Evolutionary conservation across 306 rosid species (phyloP).

Genomic region (Rosa multiflora): DNA sequence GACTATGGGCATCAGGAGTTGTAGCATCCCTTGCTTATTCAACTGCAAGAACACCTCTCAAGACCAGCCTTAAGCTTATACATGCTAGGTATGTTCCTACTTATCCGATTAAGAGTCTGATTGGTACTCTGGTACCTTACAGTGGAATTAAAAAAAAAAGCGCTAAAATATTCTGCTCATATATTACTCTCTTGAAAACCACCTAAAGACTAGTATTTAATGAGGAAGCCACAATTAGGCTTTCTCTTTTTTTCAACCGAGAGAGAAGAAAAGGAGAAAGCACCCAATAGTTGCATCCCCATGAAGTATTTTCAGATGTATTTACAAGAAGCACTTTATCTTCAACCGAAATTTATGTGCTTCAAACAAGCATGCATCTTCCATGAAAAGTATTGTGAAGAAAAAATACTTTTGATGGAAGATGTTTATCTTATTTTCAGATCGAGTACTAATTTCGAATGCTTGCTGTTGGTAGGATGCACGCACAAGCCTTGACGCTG

Average conservation of each 20-base stretch:
- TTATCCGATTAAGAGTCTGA: background rate
- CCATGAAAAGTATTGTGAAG: background rate
- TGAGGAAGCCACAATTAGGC: no score
- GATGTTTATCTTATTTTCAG: background rate
- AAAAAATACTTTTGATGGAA: background rate
- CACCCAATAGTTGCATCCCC: no score
- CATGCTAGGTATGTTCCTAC: conserved; percentile 60
- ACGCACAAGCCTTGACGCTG: conserved; percentile 80
- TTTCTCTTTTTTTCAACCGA: no score
- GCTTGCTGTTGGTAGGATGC: conserved; percentile 50
- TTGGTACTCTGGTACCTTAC: no score
- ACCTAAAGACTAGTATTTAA: no score
- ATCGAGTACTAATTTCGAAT: background rate
- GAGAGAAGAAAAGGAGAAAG: no score
- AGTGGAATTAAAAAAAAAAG: no score
- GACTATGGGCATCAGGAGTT: conserved; percentile 74
- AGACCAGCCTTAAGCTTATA: conserved; percentile 83
- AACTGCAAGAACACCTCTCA: conserved; percentile 48
- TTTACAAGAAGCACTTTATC: background rate
- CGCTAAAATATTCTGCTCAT: no score
- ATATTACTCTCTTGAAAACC: no score
- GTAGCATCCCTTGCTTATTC: conserved; percentile 69
- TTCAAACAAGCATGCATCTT: no score
- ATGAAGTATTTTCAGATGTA: no score
- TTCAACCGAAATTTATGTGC: no score